Evolutionary conservation across 192 early-diverging fungal genomes (phyloP), one percentile per base, ranked within the genome.

Genomic region (Funneliformis mosseae): DNA sequence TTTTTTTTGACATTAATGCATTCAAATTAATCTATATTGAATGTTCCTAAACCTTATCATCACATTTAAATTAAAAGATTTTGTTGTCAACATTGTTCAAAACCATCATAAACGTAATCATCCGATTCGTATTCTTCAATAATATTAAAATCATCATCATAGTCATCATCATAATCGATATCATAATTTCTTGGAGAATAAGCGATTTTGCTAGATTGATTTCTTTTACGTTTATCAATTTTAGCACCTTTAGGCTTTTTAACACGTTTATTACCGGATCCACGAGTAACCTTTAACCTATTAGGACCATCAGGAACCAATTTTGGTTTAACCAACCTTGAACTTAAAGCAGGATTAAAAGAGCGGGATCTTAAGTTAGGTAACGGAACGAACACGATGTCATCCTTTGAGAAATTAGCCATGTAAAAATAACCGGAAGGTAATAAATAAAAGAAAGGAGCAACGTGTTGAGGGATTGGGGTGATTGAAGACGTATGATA

Each of bases 111-210:
- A 27, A 25, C 62, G 11, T 64, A n/a, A 64, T 28, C 33, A 33
- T 33, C 33, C 33, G 33, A 2, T 33, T 33, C 33, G 33, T 33
- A 33, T 33, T 33, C 33, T 33, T 33, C 33, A 33, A 33, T 33
- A 33, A 33, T 33, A 33, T 33, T 33, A 33, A 33, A 27, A 27
- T n/a, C 61, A 63, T 63, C 61, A n/a, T 25, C 5, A 27, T 23
- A n/a, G 9, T 64, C 25, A 27, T 64, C 61, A 63, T 63, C 62
- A 28, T 64, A 64, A 64, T 64, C 62, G 25, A 64, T 64, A 8
- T 64, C 62, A 64, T 28, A 28, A 28, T 64, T 9, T 64, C 23
- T 64, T 23, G 12, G 11, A 27, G 63, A 64, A 64, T 64, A 64
- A 27, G n/a, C 23, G 25, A 64, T 10, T 64, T 64, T 64, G 27